Conservation (phyloP, 164 flowering plant genomes). For the Hamamelis virginiana region DNA sequence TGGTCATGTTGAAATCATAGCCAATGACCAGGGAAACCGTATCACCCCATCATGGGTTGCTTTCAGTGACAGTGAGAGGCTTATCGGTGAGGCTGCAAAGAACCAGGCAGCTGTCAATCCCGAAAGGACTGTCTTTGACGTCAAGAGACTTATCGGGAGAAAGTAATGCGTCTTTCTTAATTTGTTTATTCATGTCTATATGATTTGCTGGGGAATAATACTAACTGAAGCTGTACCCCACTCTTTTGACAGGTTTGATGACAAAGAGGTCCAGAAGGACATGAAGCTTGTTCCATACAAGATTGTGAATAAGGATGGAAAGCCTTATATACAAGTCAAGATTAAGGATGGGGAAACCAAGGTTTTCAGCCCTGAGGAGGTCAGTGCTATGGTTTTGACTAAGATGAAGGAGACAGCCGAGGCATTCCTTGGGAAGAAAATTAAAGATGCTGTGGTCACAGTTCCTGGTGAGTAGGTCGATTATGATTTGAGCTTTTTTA, state of each 20-base stretch:
- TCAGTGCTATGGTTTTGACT: conserved; percentile 83
- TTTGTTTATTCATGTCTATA: not conserved
- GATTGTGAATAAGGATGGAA: conserved; percentile 86
- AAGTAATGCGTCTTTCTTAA: conserved; percentile 36
- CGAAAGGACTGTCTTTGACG: conserved; percentile 77
- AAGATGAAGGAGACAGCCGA: conserved; percentile 98
- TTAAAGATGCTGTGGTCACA: conserved; percentile 92
- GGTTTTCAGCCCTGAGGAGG: conserved; percentile 89
- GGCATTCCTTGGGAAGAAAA: conserved; percentile 90
- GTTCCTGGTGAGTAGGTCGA: conserved; percentile 63
- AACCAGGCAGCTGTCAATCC: conserved; percentile 79
- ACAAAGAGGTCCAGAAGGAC: conserved; percentile 86
- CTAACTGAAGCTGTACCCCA: not conserved
- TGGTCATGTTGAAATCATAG: conserved; percentile 87
- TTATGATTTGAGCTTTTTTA: not conserved
- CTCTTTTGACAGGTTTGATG: conserved; percentile 61
- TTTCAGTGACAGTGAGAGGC: conserved; percentile 72
- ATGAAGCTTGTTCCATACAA: conserved; percentile 85
- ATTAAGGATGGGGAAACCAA: conserved; percentile 79
- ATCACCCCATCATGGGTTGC: conserved; percentile 93
- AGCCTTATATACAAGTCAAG: conserved; percentile 83
- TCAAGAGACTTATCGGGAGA: conserved; percentile 83
- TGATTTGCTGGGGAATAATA: not conserved
- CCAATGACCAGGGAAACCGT: conserved; percentile 90
- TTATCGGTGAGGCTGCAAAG: conserved; percentile 92